Evolutionary conservation across 768 basidiomycete species (phyloP).

Genomic region (Kwoniella mangroviensis): DNA sequence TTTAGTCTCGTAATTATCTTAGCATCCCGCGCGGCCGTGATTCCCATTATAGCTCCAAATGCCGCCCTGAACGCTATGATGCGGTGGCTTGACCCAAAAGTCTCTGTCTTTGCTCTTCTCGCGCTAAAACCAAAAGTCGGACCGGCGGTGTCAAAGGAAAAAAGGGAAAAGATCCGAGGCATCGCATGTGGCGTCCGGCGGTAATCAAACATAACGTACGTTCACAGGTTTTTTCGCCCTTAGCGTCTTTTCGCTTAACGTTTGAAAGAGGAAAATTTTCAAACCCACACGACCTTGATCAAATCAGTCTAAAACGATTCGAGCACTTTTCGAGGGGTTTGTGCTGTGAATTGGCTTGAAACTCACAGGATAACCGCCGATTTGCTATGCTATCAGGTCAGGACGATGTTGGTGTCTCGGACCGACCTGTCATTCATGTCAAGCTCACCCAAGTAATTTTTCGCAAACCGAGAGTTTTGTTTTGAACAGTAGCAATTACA

Average conservation of each 20-base stretch:
- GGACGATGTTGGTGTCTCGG: neutral
- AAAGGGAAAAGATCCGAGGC: slow-evolving; percentile 6
- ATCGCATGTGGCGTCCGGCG: neutral
- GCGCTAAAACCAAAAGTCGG: slow-evolving; percentile 4
- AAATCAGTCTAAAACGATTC: neutral
- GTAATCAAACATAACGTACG: neutral
- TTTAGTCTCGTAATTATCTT: neutral
- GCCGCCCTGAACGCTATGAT: neutral
- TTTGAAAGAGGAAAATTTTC: neutral
- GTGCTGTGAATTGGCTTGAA: neutral
- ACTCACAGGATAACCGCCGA: neutral
- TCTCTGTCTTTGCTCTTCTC: slow-evolving; percentile 4
- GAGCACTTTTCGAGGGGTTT: neutral
- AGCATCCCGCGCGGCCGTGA: neutral
- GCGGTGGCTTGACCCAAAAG: neutral
- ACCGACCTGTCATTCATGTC: neutral
- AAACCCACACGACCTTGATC: neutral
- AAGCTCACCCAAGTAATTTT: too few species aligned
- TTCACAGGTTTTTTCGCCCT: neutral
- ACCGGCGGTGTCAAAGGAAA: slow-evolving; percentile 8
- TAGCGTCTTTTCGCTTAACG: neutral
- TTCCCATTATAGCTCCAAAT: too few species aligned
- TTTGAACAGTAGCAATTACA: too few species aligned
- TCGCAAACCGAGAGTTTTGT: neutral
- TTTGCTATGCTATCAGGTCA: neutral